These are phyloP conservation scores for Nannochloropsis salina DNA, from an alignment of 108 stramenopile species.

Conservation along the genomic window DNA sequence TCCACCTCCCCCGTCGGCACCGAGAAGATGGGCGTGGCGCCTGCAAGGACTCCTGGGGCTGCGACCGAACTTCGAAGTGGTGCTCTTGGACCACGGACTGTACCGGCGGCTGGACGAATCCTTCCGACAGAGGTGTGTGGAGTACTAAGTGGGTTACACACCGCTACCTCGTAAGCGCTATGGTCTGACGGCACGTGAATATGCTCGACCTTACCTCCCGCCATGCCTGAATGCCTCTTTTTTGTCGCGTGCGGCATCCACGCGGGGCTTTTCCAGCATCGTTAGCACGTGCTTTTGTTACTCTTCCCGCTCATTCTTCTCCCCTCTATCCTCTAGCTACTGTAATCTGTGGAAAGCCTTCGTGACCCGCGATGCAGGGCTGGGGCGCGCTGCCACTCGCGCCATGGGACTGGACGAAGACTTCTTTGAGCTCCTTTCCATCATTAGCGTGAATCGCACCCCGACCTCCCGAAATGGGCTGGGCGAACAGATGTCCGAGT, in stretches of 20 bases:
- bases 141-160: neutral
- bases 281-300: neutral
- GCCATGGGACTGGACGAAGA: neutral
- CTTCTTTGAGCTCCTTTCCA: slow-evolving; percentile 15
- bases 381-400: slow-evolving; percentile 36
- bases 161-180: too few species aligned
- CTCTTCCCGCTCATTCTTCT: neutral
- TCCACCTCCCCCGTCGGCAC: neutral
- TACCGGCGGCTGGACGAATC: slow-evolving; percentile 47
- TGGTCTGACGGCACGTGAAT: too few species aligned
- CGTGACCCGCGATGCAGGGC: slow-evolving; percentile 38
- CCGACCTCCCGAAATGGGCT: slow-evolving; percentile 13
- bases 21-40: neutral
- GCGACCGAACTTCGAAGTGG: slow-evolving; percentile 37
- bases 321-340: slow-evolving; percentile 25
- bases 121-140: slow-evolving; percentile 37
- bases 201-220: too few species aligned
- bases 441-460: neutral
- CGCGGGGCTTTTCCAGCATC: too few species aligned
- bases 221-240: too few species aligned
- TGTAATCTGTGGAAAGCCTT: slow-evolving; percentile 54
- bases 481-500: slow-evolving; percentile 45
- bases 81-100: slow-evolving; percentile 55
- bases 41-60: neutral
- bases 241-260: too few species aligned